These are phyloP conservation scores for Leccinum insolens DNA, from an alignment of 1,284 basidiomycete genomes.

Conservation along the genomic window DNA sequence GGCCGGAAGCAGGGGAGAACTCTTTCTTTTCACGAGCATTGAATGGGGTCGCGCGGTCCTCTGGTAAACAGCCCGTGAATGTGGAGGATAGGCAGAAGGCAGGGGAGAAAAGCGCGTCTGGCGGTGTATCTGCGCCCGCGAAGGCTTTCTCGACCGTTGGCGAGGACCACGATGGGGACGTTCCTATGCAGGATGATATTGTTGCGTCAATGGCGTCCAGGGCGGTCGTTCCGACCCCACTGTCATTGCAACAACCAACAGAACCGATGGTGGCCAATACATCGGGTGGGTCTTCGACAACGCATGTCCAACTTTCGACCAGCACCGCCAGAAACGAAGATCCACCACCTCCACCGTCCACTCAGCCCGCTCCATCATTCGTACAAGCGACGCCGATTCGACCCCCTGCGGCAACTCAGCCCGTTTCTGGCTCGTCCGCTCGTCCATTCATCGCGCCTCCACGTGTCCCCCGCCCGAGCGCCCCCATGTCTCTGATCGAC, in stretches of 20 bases:
- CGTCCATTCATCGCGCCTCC: conserved; percentile 27
- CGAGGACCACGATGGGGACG: conserved; percentile 3
- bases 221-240: not conserved
- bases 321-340: not conserved
- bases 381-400: not conserved
- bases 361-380: conserved; percentile 4
- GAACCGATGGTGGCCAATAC: not conserved
- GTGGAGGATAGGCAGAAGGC: not conserved
- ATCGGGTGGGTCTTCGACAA: not conserved
- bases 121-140: not conserved
- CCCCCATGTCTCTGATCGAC: conserved; percentile 25
- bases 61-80: not conserved
- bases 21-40: conserved; percentile 31
- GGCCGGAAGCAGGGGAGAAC: conserved; percentile 17
- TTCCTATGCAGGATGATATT: conserved; percentile 11
- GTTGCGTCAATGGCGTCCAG: not conserved
- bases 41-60: not conserved
- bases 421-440: conserved; percentile 6
- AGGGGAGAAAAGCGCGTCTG: not conserved
- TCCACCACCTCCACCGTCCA: not conserved
- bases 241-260: not conserved
- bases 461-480: conserved; percentile 20
- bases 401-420: conserved; percentile 10
- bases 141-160: not conserved
- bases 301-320: not conserved